phyloP scores from a whole-genome alignment of 1,139 yeast genomes.

The Komagataea norvegica region DNA sequence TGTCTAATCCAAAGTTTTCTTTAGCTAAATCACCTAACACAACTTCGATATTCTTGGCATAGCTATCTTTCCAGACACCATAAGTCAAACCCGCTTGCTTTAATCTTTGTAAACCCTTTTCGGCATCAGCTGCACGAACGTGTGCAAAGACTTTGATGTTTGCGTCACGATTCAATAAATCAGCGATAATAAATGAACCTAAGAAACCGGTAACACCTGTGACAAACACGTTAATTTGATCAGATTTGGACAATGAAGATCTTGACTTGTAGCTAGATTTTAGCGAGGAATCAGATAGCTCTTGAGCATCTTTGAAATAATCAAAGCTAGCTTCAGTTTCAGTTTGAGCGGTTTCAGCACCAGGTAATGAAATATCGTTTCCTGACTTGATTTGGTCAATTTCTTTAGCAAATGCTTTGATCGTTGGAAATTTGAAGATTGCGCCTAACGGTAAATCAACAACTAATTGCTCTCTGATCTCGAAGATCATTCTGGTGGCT shows the following conservation, averaged over 20 bases:
- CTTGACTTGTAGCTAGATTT: constrained; percentile 38
- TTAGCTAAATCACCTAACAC: constrained; percentile 80
- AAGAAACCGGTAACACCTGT: constrained; percentile 97
- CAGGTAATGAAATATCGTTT: constrained; percentile 25
- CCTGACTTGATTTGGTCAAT: constrained; percentile 48
- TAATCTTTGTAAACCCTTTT: constrained; percentile 71
- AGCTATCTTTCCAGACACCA: constrained; percentile 76
- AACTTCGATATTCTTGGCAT: constrained; percentile 55
- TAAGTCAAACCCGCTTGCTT: constrained; percentile 74
- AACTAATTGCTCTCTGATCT: constrained; percentile 69
- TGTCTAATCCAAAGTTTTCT: constrained; percentile 65
- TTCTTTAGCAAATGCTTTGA: constrained; percentile 70
- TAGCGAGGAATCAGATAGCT: constrained; percentile 45
- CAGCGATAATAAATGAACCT: constrained; percentile 82
- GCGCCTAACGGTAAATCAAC: constrained; percentile 86
- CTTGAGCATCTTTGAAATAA: constrained; percentile 73
- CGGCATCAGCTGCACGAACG: constrained; percentile 75
- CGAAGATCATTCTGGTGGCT: constrained; percentile 96
- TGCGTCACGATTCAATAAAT: constrained; percentile 53
- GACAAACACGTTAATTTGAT: constrained; percentile 61
- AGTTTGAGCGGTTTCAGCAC: constrained; percentile 16
- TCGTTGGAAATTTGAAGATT: constrained; percentile 84
- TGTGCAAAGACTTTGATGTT: constrained; percentile 72
- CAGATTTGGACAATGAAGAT: constrained; percentile 31
- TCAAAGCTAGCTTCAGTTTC: constrained; percentile 33